Evolutionary conservation across 371 early-diverging fungal genomes (phyloP), one percentile per base, ranked within the genome.

Genomic region (Rhizopus delemar): DNA sequence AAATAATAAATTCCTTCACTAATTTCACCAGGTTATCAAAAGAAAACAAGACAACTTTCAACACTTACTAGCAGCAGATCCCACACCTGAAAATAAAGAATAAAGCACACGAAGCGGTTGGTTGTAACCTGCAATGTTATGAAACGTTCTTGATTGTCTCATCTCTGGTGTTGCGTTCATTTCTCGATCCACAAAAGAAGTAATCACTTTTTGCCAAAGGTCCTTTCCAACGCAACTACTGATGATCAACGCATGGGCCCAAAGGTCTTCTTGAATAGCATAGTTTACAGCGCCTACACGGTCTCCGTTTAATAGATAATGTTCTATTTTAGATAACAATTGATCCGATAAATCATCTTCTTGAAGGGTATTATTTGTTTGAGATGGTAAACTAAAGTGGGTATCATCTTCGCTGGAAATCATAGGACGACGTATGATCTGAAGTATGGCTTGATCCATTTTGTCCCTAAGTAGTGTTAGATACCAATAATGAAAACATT

Each of bases 231-330:
- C 88, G 57, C 91, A 89, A 57, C 93, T 94, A 43, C 93, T 86
- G 64, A 97, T 89, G 7, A 94, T 85, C 28, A 95, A 78, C 5
- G 95, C 97, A 70, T 97, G 95, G 0, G 91, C 81, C 96, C 96
- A 97, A 50, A 93, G 62, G 50, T 83, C 84, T 38, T 85, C 78
- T 46, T 78, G 78, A 53, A 90, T 79, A 0, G 94, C 90, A 52
- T 83, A 75, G 6, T 84, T 77, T 12, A 92, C 90, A 1, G 97
- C 95, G 0, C 75, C 88, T 31, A 69, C 56, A 12, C 92, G 87
- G 62, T 93, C 87, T 3, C 96, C 95, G 11, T 78, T 68, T 38
- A 93, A 68, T 38, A 97, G 81, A 28, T 81, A 60, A 0, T 74
- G 66, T 63, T 91, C 86, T 6, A 96, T 70, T 38, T 75, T 80